Conservation (phyloP, 306 rosid genomes). For the Malus fusca region DNA sequence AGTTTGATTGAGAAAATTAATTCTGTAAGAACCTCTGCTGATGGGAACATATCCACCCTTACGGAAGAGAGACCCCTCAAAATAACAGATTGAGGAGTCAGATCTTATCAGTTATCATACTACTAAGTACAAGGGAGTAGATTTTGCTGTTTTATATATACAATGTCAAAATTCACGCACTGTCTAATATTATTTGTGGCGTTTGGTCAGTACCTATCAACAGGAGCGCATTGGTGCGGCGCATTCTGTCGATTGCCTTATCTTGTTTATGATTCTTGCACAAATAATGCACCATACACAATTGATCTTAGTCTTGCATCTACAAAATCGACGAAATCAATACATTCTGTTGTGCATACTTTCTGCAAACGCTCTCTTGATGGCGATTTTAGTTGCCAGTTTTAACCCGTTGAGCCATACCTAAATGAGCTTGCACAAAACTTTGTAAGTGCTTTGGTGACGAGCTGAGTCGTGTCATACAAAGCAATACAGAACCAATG, state of each 20-base stretch:
- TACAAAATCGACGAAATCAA: not conserved
- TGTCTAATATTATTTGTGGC: not conserved
- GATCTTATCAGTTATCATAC: not conserved
- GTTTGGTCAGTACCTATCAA: not conserved
- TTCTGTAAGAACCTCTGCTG: constrained; percentile 1
- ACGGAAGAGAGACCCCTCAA: not conserved
- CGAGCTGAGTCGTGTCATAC: not conserved
- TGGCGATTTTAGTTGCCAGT: not conserved
- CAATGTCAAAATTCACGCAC: not conserved
- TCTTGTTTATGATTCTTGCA: not conserved
- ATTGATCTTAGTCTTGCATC: not conserved
- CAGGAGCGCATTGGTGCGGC: not conserved
- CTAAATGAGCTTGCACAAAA: not conserved
- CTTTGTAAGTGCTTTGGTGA: not conserved
- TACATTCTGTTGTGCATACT: not conserved
- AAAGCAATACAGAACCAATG: not conserved
- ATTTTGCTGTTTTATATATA: not conserved
- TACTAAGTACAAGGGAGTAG: not conserved
- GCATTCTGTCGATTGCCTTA: not conserved
- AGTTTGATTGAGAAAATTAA: constrained; percentile 8
- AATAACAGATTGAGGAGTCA: not conserved
- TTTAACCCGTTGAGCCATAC: not conserved
- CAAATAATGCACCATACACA: not conserved
- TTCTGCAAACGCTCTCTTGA: too few species aligned
- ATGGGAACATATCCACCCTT: not conserved